phyloP scores from a whole-genome alignment of 306 rosid species.

The Acacia confusa region DNA sequence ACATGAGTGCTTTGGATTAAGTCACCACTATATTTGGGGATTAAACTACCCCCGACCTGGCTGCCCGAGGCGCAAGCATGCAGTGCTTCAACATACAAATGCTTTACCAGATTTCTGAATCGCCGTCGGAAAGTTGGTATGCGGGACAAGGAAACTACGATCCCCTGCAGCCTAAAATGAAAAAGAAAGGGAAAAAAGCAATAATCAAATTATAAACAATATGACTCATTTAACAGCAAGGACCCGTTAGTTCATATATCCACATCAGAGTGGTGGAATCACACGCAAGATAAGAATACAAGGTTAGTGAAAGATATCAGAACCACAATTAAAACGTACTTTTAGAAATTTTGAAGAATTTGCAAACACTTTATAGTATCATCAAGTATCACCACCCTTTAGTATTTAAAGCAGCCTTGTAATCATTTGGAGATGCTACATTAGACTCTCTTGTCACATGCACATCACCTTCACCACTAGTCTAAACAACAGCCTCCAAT shows the following conservation, averaged over 20 bases:
- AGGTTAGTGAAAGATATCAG: neutral
- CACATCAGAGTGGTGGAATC: neutral
- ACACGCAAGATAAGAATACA: neutral
- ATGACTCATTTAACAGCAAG: neutral
- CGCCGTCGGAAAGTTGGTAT: constrained; percentile 71
- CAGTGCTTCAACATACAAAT: constrained; percentile 66
- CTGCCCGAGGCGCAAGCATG: constrained; percentile 45
- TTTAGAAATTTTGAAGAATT: neutral
- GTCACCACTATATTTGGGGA: constrained; percentile 13
- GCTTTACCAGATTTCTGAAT: constrained; percentile 58
- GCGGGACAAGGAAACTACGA: constrained; percentile 66
- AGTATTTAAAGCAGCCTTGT: neutral
- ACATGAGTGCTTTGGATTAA: constrained; percentile 18
- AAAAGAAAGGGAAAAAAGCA: neutral
- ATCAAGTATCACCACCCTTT: neutral
- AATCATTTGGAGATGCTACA: neutral
- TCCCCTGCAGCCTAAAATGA: constrained; percentile 63
- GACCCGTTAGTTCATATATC: no score
- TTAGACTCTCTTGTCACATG: neutral
- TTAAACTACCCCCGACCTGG: constrained; percentile 34
- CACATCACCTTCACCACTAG: neutral
- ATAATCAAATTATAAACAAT: neutral
- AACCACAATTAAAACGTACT: neutral
- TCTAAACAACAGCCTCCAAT: neutral
- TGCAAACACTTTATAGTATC: neutral